Conservation (phyloP, 2,329 filamentous ascomycete genomes). For the Pseudocercospora pini-densiflorae region DNA sequence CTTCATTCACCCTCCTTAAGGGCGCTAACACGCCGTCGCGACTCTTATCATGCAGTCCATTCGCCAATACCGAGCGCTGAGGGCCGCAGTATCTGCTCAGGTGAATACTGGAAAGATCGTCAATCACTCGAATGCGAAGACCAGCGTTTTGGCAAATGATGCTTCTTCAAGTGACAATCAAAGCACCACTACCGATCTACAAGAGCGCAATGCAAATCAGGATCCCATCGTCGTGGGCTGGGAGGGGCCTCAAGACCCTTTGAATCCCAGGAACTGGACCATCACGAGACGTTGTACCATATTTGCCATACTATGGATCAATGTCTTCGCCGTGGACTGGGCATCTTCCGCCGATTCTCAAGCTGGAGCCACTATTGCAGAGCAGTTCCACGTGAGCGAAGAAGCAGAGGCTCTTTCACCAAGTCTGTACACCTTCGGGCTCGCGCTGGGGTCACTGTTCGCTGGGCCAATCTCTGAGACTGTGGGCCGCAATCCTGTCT, state of each 20-base stretch:
- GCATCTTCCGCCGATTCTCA: conserved; percentile 29
- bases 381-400: conserved; percentile 29
- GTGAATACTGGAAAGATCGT: conserved; percentile 18
- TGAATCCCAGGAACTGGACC: conserved; percentile 24
- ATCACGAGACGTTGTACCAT: conserved; percentile 9
- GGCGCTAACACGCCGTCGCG: neutral
- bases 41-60: conserved; percentile 19
- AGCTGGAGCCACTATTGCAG: conserved; percentile 15
- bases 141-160: conserved; percentile 13
- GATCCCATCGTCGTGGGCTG: conserved; percentile 23
- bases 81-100: conserved; percentile 12
- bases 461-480: conserved; percentile 48
- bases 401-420: conserved; percentile 36
- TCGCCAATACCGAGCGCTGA: conserved; percentile 16
- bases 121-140: conserved; percentile 19
- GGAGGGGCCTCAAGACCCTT: conserved; percentile 19
- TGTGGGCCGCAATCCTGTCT: conserved; percentile 38
- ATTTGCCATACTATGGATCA: conserved; percentile 30
- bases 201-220: neutral
- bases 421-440: conserved; percentile 52
- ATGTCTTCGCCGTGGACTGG: conserved; percentile 32
- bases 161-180: neutral
- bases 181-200: conserved; percentile 11
- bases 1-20: no score
- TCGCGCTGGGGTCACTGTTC: conserved; percentile 45